Percentiles rank a stretch among this genome's conserved stretches.
These are phyloP conservation scores for Didymella segeticola DNA, from an alignment of 2,329 filamentous ascomycete genomes.

Conservation along the genomic window DNA sequence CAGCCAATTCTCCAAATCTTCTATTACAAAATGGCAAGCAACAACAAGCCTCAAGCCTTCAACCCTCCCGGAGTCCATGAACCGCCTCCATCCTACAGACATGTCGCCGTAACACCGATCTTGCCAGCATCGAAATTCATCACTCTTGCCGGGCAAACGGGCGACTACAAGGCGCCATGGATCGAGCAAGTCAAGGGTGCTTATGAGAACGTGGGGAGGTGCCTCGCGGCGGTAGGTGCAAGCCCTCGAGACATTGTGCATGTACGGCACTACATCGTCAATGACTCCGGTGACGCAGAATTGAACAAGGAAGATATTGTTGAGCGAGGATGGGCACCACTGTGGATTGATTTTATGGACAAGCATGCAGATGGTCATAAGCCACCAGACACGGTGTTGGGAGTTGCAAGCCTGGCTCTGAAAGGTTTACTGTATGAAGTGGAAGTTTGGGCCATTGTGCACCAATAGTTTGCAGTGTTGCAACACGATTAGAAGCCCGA, in stretches of 20 bases:
- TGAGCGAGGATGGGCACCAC: constrained; percentile 40
- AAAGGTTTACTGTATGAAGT: constrained; percentile 43
- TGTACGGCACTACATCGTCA: constrained; percentile 47
- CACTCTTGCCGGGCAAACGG: constrained; percentile 44
- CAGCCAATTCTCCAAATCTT: not conserved
- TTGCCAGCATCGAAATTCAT: constrained; percentile 38
- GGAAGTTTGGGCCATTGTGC: constrained; percentile 43
- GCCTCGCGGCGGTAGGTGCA: constrained; percentile 38
- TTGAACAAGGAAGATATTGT: constrained; percentile 33
- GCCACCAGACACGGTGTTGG: constrained; percentile 48
- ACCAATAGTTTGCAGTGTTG: constrained; percentile 3
- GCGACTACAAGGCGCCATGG: constrained; percentile 28
- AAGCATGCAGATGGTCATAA: constrained; percentile 39
- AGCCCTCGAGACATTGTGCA: constrained; percentile 45
- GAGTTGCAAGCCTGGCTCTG: constrained; percentile 43
- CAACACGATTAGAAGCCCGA: not conserved
- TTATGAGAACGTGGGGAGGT: constrained; percentile 36
- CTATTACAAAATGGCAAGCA: constrained; percentile 15
- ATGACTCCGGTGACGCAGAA: constrained; percentile 37
- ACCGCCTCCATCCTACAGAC: constrained; percentile 41
- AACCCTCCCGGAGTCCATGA: constrained; percentile 36
- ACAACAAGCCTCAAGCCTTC: constrained; percentile 38
- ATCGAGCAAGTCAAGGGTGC: constrained; percentile 38
- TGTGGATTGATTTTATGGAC: constrained; percentile 49
- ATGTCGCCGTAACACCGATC: constrained; percentile 41